A percentile compares a stretch with the other conserved stretches of the same genome.
Conservation (phyloP, 2,329 filamentous ascomycete species). For the Aspergillus ibericus region DNA sequence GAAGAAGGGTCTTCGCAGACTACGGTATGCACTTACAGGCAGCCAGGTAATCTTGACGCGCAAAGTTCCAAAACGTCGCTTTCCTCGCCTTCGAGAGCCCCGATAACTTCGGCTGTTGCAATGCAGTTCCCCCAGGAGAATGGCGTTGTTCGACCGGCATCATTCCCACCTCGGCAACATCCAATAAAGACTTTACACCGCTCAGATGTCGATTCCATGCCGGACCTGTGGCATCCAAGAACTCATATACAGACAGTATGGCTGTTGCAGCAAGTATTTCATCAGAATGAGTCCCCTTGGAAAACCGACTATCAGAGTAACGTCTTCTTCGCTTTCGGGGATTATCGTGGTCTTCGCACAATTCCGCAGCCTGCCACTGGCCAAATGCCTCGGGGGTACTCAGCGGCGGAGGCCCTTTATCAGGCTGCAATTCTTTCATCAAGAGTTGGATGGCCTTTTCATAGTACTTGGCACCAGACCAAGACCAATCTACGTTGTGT, state of each 20-base stretch:
- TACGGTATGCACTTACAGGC: slow-evolving; percentile 51
- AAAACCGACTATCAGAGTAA: slow-evolving; percentile 46
- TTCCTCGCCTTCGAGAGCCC: slow-evolving; percentile 56
- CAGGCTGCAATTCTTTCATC: slow-evolving; percentile 46
- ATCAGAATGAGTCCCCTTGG: slow-evolving; percentile 48
- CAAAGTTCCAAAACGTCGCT: slow-evolving; percentile 68
- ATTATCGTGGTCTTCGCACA: slow-evolving; percentile 39
- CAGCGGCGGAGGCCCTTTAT: slow-evolving; percentile 36
- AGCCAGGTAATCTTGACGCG: slow-evolving; percentile 64
- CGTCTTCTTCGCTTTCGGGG: slow-evolving; percentile 44
- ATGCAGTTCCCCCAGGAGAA: slow-evolving; percentile 42
- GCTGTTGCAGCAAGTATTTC: slow-evolving; percentile 65
- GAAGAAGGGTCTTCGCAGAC: not conserved
- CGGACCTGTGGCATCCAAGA: slow-evolving; percentile 63
- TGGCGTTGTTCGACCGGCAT: slow-evolving; percentile 41
- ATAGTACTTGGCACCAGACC: slow-evolving; percentile 63
- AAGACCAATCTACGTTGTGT: slow-evolving; percentile 57
- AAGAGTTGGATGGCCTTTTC: slow-evolving; percentile 61
- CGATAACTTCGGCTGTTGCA: slow-evolving; percentile 31
- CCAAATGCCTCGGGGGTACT: slow-evolving; percentile 37
- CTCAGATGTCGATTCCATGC: slow-evolving; percentile 66
- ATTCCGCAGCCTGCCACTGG: slow-evolving; percentile 37
- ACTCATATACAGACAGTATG: slow-evolving; percentile 67
- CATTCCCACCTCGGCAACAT: slow-evolving; percentile 44
- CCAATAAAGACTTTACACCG: slow-evolving; percentile 64